These are phyloP conservation scores for Cymbidium sinense DNA, from an alignment of 106 monocot species.

Conservation along the genomic window DNA sequence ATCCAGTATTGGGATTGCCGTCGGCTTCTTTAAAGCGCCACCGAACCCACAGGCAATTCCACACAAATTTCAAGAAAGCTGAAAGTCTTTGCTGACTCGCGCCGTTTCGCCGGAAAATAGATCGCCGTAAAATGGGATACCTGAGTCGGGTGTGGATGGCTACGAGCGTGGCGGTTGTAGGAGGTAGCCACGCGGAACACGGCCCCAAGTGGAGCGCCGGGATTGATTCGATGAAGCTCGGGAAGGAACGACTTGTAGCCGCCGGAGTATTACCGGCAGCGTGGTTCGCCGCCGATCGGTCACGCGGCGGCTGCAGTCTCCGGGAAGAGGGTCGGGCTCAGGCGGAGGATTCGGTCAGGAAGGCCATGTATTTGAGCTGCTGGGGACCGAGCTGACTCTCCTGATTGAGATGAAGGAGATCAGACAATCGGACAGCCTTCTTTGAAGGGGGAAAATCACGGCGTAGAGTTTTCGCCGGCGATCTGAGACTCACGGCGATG, in stretches of 20 bases:
- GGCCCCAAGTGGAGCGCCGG: slow-evolving; percentile 3
- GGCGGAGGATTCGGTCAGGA: slow-evolving; percentile 3
- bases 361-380: slow-evolving; percentile 9
- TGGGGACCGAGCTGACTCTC: slow-evolving; percentile 7
- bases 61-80: neutral
- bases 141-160: slow-evolving; percentile 11
- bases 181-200: neutral
- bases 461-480: neutral
- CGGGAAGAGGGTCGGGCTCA: neutral
- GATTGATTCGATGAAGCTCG: neutral
- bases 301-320: neutral
- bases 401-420: neutral
- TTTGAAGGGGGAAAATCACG: neutral
- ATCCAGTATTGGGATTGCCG: neutral
- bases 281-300: neutral
- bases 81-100: neutral
- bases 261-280: neutral
- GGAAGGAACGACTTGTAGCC: neutral
- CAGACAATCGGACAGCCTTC: neutral
- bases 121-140: slow-evolving; percentile 3
- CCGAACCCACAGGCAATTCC: neutral
- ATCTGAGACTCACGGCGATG: neutral
- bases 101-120: neutral
- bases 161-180: slow-evolving; percentile 8
- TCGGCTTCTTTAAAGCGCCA: neutral